phyloP scores from a whole-genome alignment of 306 rosid genomes.

The Urtica urens region DNA sequence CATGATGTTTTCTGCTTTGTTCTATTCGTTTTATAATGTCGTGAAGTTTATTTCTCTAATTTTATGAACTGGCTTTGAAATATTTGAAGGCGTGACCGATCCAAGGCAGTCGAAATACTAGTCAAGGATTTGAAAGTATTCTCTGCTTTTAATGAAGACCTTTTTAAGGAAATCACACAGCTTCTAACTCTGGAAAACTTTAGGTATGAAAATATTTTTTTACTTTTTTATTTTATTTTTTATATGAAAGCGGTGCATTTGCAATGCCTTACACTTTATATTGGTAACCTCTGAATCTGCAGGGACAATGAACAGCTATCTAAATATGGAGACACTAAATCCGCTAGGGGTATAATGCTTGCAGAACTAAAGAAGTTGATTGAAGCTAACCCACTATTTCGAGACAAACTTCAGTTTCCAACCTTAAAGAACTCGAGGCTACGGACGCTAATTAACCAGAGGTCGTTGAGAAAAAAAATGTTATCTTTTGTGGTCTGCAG shows the following conservation, averaged over 20 bases:
- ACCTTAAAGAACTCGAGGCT: conserved; percentile 87
- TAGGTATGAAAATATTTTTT: conserved; percentile 39
- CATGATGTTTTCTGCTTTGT: not conserved
- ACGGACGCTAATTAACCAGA: conserved; percentile 94
- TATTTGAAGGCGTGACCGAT: conserved; percentile 76
- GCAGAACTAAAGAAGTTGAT: conserved; percentile 90
- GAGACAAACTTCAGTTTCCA: conserved; percentile 97
- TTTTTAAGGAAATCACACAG: conserved; percentile 95
- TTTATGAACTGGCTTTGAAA: conserved; percentile 4
- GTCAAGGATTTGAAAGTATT: conserved; percentile 98
- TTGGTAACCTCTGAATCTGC: conserved; percentile 22
- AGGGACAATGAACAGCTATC: conserved; percentile 98
- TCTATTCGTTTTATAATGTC: not conserved
- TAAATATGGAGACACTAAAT: conserved; percentile 94
- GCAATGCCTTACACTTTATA: not conserved
- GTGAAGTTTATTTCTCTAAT: conserved; percentile 9
- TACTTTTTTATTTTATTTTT: conserved; percentile 10
- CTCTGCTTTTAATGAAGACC: conserved; percentile 92
- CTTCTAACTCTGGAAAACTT: conserved; percentile 88
- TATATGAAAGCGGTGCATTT: not conserved
- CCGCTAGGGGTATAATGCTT: conserved; percentile 98
- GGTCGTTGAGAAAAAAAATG: conserved; percentile 38
- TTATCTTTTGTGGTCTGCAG: conserved; percentile 1
- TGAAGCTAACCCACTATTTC: conserved; percentile 97
- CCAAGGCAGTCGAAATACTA: conserved; percentile 87